These are phyloP conservation scores for Globisporangium barbulae DNA, from an alignment of 352 stramenopile genomes.

Conservation along the genomic window DNA sequence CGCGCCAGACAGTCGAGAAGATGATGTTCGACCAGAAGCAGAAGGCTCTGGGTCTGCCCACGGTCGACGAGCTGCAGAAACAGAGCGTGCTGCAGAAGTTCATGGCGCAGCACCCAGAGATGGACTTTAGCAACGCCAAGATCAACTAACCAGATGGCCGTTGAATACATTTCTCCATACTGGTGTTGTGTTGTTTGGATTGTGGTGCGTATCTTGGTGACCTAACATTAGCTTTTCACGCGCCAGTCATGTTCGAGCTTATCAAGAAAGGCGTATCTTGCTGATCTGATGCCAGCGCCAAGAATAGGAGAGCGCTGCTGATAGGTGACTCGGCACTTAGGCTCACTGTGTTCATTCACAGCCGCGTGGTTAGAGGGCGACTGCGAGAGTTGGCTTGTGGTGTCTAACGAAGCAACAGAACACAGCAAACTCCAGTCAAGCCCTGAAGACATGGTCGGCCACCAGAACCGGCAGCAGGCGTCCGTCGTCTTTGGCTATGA, in stretches of 20 bases:
- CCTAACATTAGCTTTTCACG: constrained; percentile 10
- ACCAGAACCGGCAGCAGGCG: constrained; percentile 39
- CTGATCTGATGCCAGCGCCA: constrained; percentile 8
- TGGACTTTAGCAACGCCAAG: constrained; percentile 99
- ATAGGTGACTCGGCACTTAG: constrained; percentile 15
- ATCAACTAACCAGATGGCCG: constrained; percentile 74
- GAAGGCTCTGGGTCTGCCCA: constrained; percentile 96
- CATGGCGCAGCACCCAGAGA: constrained; percentile 98
- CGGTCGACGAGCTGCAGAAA: constrained; percentile 97
- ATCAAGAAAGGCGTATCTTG: not conserved
- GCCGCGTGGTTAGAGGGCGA: not conserved
- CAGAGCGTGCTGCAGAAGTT: constrained; percentile 99
- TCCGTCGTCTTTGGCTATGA: constrained; percentile 68
- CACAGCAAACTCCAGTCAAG: constrained; percentile 19
- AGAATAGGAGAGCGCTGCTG: constrained; percentile 7
- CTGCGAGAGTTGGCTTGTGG: not conserved
- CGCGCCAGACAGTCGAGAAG: constrained; percentile 98
- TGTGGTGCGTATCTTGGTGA: not conserved
- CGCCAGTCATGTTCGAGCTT: not conserved
- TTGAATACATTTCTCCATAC: not conserved
- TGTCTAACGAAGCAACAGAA: not conserved
- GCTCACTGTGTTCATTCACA: constrained; percentile 11
- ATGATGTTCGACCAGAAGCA: constrained; percentile 99
- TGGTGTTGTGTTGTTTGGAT: not conserved
- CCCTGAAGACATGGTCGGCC: constrained; percentile 17